phyloP scores from a whole-genome alignment of 192 early-diverging fungal species.

The Umbelopsis sp. region DNA sequence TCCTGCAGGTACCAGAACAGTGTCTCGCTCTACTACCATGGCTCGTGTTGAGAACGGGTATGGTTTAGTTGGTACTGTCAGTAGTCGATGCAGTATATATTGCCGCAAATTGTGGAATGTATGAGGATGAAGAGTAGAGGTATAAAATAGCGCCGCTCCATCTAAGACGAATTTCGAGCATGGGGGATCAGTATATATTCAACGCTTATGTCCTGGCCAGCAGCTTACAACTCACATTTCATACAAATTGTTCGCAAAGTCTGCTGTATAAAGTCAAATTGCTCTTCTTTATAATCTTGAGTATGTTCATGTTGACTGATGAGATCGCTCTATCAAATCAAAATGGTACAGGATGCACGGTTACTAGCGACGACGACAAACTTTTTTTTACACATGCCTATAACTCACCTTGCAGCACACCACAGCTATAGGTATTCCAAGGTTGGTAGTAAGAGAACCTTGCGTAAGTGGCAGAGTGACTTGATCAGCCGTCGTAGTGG shows the following conservation, averaged over 20 bases:
- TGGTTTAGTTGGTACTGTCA: conserved; percentile 40
- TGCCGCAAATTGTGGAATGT: conserved; percentile 77
- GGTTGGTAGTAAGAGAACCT: conserved; percentile 82
- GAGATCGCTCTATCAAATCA: conserved; percentile 70
- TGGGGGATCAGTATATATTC: no score
- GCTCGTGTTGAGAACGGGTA: conserved; percentile 70
- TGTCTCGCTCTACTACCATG: conserved; percentile 85
- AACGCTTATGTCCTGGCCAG: no score
- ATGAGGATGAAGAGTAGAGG: conserved; percentile 75
- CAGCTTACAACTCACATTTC: conserved; percentile 63
- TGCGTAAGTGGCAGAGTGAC: conserved; percentile 72
- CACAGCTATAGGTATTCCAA: conserved; percentile 87
- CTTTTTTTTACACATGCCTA: not conserved
- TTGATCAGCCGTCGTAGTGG: conserved; percentile 42
- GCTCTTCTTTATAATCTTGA: conserved; percentile 84
- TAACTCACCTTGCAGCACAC: conserved; percentile 81
- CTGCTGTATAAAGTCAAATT: conserved; percentile 97
- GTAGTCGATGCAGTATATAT: conserved; percentile 78
- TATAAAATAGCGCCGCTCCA: conserved; percentile 91
- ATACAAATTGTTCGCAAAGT: conserved; percentile 86
- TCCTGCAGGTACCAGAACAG: conserved; percentile 86
- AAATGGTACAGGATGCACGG: not conserved
- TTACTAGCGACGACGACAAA: not conserved
- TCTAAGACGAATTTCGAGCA: conserved; percentile 45
- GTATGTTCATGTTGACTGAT: conserved; percentile 78